Percentiles rank a stretch among this genome's conserved stretches.
phyloP scores from a whole-genome alignment of 306 rosid species.

The Begonia fuchsioides region DNA sequence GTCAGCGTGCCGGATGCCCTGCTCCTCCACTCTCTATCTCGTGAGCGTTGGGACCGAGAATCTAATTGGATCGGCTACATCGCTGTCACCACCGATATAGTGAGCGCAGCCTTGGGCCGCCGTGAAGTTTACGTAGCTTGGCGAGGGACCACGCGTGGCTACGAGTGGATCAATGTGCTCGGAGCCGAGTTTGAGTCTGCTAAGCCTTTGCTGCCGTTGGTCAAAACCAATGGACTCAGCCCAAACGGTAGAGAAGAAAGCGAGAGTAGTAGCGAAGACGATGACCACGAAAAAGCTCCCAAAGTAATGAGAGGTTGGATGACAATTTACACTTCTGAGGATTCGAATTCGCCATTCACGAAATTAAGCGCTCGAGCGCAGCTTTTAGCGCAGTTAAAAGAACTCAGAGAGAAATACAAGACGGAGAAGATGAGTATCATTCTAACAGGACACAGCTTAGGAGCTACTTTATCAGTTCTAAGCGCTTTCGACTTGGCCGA shows the following conservation, averaged over 20 bases:
- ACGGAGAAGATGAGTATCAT: conserved; percentile 20
- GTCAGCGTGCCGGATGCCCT: not conserved
- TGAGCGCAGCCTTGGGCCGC: not conserved
- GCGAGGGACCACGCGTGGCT: not conserved
- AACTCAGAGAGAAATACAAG: not conserved
- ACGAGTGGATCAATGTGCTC: not conserved
- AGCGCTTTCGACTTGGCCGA: conserved; percentile 47
- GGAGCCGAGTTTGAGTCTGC: not conserved
- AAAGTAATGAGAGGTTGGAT: not conserved
- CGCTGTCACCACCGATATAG: not conserved
- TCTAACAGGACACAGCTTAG: conserved; percentile 45
- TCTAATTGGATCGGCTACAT: not conserved
- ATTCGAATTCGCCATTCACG: not conserved
- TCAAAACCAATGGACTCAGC: not conserved
- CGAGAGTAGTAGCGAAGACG: not conserved
- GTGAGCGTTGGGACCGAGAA: not conserved
- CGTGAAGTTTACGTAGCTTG: not conserved
- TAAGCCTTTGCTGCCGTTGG: conserved; percentile 8
- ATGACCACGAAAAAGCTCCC: not conserved
- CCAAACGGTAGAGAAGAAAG: not conserved
- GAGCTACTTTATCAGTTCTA: conserved; percentile 33
- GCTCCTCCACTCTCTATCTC: not conserved
- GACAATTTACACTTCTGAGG: not conserved
- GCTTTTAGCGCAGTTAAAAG: not conserved
- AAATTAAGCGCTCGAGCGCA: not conserved